Base-by-base conservation (phyloP, 495 filamentous ascomycete genomes). In the Penicillium flavigenum region DNA sequence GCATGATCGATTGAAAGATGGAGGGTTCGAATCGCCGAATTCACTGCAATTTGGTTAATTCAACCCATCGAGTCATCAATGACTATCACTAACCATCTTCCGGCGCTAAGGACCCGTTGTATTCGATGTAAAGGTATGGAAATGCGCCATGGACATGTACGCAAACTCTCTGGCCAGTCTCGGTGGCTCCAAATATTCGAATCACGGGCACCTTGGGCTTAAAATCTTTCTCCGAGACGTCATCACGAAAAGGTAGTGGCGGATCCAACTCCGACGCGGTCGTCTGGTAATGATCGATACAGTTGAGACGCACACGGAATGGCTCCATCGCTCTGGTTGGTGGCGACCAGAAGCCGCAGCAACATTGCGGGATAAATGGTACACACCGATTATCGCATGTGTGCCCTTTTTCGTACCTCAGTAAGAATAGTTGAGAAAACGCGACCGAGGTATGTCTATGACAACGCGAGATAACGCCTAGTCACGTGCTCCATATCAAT, bases 91-190 rank as follows among this genome's bases (percentile, higher is more conserved):
- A 73, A 93, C 91, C 86, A 58, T 84, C 81, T 50, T 87, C 81
- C 32, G 79, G 72, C 9, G 79, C 80, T 47, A 95, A 71, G 45
- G 81, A 81, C 31, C 88, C 89, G 34, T 82, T 79, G 72, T 98
- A 98, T 71, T 94, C 84, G 59, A 98, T 77, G 69, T 90, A 98
- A 10, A 98, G 77, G 68, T 98, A 98, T 5, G 95, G 94, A 65
- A 98, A 91, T 29, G 87, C 93, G 58, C 95, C 94, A 69, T 98
- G 94, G 45, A 98, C 85, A 79, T 98, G 94, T 22, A 91, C 91
- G 75, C 94, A 98, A 16, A 98, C 90, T 60, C 92, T 96, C 70
- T 98, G 93, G 2, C 95, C 95, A 0, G 91, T 90, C 70, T 97
- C 95, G 3, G 94, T 96, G 5, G 91, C 86, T 0, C 94, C 95